Evolutionary conservation across 139 green algal species (phyloP), one percentile per base, ranked within the genome.

Genomic region (Spirogloea muscicola): DNA sequence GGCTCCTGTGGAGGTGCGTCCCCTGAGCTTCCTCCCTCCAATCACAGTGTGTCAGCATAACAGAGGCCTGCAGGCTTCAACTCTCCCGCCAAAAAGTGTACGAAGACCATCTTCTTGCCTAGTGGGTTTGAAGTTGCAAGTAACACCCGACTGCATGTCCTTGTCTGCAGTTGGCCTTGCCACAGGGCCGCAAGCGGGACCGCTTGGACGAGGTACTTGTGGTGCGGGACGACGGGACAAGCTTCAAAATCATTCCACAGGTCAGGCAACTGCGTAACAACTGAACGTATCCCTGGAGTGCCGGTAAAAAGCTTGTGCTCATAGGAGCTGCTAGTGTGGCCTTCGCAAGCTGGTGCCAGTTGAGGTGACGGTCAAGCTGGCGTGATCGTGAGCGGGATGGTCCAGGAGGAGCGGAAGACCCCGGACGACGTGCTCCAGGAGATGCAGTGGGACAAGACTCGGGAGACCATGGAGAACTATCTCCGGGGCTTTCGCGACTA

Each of bases 401-500:
- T 68, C 0, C 62, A 72, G 62, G 62, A 72, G 62, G 60, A 43
- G 39, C 58, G 27, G 39, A 40, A 39, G 18, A 72, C 34, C 60
- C 34, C 62, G 40, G 62, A 72, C 2, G 67, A 76, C 10, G 43
- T 76, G 25, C 44, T 76, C 2, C 37, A 77, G 31, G 67, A 76
- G 67, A 34, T 52, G 27, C 58, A 76, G 25, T 74, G 58, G 58
- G 27, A 76, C 16, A 79, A 67, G 9, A 74, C 55, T 31, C 7
- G 60, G 13, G 29, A 43, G 58, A 36, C 58, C 25, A 43, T 76
- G 58, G 67, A 77, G 10, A 48, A 73, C 29, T 76, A 76, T 41
- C 59, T 76, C 38, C 3, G 67, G 1, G 67, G 67, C 25, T 76
- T 76, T 25, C 58, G 67, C 4, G 67, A 76, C 33, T 76, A 70